phyloP scores from a whole-genome alignment of 345 rosid species.

The Linum trigynum region DNA sequence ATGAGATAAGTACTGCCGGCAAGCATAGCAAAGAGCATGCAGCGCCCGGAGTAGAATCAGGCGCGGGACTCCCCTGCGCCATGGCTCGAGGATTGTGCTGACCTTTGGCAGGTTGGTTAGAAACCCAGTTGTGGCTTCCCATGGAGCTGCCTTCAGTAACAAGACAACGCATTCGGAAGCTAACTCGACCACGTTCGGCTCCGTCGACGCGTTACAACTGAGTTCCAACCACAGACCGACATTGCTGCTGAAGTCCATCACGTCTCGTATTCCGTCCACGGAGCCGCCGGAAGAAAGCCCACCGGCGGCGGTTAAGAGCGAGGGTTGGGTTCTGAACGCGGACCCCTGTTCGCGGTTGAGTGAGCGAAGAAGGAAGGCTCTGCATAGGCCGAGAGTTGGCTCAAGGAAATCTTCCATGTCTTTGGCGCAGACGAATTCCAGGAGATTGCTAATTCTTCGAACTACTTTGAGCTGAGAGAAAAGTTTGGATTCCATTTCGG shows the following conservation, averaged over 20 bases:
- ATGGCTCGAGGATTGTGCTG: constrained; percentile 47
- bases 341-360: constrained; percentile 43
- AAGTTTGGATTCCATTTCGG: constrained; percentile 84
- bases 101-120: constrained; percentile 76
- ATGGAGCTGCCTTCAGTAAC: constrained; percentile 71
- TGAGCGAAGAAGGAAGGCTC: constrained; percentile 66
- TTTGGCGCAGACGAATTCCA: constrained; percentile 79
- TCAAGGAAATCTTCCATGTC: constrained; percentile 97
- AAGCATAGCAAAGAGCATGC: constrained; percentile 70
- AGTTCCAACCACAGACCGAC: constrained; percentile 56
- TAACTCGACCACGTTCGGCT: constrained; percentile 43
- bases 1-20: constrained; percentile 71
- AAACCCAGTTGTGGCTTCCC: constrained; percentile 84
- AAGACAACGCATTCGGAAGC: constrained; percentile 82
- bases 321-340: constrained; percentile 42
- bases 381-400: constrained; percentile 73
- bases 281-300: constrained; percentile 29
- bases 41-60: constrained; percentile 58
- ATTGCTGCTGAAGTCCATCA: constrained; percentile 68
- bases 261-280: constrained; percentile 52
- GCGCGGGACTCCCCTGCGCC: constrained; percentile 36
- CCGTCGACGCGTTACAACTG: constrained; percentile 26
- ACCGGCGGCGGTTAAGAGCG: constrained; percentile 42
- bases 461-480: constrained; percentile 78
- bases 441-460: constrained; percentile 72